These are phyloP conservation scores for Wickerhamomyces queroliae DNA, from an alignment of 805 yeast genomes.

Conservation along the genomic window DNA sequence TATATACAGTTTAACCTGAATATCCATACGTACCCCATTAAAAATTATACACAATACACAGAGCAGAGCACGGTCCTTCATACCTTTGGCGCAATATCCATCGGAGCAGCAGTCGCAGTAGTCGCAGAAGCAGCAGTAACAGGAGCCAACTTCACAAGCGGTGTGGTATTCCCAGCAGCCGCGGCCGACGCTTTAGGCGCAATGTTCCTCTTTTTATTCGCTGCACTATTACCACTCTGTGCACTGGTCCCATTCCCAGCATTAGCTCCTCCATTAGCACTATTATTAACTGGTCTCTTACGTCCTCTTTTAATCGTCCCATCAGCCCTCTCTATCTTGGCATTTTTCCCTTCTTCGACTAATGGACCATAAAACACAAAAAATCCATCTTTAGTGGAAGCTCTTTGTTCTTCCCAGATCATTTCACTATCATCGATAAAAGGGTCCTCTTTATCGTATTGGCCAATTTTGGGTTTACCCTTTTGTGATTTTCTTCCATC, in stretches of 20 bases:
- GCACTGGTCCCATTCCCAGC: background rate
- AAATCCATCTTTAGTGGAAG: slow-evolving; percentile 90
- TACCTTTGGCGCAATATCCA: slow-evolving; percentile 1
- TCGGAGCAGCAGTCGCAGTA: background rate
- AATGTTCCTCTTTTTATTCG: slow-evolving; percentile 9
- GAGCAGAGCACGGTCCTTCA: background rate
- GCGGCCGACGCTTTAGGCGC: no score
- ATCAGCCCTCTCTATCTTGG: slow-evolving; percentile 40
- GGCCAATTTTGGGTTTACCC: slow-evolving; percentile 74
- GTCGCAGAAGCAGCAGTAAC: slow-evolving; percentile 2
- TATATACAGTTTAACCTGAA: no score
- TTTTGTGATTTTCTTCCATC: slow-evolving; percentile 39
- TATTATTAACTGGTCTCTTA: slow-evolving; percentile 19
- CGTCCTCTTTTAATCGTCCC: slow-evolving; percentile 36
- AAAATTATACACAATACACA: background rate
- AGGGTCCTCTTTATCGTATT: slow-evolving; percentile 90
- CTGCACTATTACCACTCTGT: background rate
- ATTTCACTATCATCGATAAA: slow-evolving; percentile 94
- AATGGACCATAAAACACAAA: slow-evolving; percentile 93
- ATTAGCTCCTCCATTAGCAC: slow-evolving; percentile 8
- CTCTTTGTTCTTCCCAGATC: slow-evolving; percentile 88
- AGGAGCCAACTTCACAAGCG: slow-evolving; percentile 1
- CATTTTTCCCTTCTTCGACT: slow-evolving; percentile 51
- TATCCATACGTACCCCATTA: background rate
- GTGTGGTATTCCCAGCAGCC: slow-evolving; percentile 2